Evolutionary conservation across 306 rosid species (phyloP).

Genomic region (Fagus sylvatica): DNA sequence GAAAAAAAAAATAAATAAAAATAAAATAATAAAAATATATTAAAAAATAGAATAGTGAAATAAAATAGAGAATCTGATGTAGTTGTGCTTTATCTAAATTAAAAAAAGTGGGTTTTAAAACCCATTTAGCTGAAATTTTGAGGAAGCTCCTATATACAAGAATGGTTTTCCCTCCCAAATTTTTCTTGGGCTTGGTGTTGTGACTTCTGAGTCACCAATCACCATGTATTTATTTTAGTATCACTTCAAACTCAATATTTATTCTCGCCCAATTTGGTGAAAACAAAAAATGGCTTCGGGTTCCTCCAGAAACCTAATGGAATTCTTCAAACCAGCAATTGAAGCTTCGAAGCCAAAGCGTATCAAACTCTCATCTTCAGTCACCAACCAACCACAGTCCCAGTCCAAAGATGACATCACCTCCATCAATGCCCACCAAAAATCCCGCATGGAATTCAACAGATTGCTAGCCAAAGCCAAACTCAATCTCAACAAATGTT

Average conservation of each 20-base stretch:
- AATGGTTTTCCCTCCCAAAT: not conserved
- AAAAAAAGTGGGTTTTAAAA: no score
- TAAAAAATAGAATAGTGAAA: no score
- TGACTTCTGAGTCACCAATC: no score
- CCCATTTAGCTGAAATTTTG: no score
- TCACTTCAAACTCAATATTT: not conserved
- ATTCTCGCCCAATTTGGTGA: not conserved
- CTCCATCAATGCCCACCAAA: conserved; percentile 23
- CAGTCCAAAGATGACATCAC: not conserved
- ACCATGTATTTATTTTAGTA: no score
- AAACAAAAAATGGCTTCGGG: conserved; percentile 35
- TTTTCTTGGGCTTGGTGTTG: not conserved
- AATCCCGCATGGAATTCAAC: conserved; percentile 59
- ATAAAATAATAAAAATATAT: no score
- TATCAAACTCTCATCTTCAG: conserved; percentile 31
- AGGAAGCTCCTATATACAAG: no score
- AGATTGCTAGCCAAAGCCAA: conserved; percentile 64
- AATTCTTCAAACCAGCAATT: conserved; percentile 43
- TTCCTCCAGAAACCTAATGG: conserved; percentile 52
- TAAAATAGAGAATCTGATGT: no score
- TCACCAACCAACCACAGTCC: no score
- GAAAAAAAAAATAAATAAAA: no score
- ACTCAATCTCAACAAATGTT: conserved; percentile 64
- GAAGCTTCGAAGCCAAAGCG: conserved; percentile 43
- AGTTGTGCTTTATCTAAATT: no score